Base-by-base conservation (phyloP, 2,329 filamentous ascomycete species). In the Sporothrix protearum region DNA sequence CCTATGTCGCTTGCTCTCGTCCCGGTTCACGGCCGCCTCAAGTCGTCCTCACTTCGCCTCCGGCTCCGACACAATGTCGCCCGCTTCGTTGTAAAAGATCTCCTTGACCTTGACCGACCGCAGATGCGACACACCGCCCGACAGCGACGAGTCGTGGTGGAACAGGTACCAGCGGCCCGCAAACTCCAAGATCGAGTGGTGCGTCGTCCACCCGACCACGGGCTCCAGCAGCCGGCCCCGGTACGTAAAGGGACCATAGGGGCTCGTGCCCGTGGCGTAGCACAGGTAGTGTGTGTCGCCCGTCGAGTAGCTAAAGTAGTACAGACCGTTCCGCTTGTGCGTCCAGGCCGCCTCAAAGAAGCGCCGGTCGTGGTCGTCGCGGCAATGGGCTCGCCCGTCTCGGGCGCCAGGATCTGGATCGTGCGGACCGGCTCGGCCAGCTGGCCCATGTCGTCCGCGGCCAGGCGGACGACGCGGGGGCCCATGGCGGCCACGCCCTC, bases 261-360 rank as follows among this genome's bases (percentile, higher is more conserved):
- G 91, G 71, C 80, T 88, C 5, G 87, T 82, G 0, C 89, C 86
- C 2, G 85, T 87, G 0, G 89, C 92, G 77, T 92, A 94, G 74
- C 84, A 90, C 42, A 94, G 82, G 79, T 85, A 92, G 79, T 94
- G 92, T 42, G 91, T 90, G 80, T 94, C 92, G 25, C 92, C 92
- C 1, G 91, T 94, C 74, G 90, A 92, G 82, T 93, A 93, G 71
- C 87, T 90, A 78, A 93, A 91, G 82, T 93, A 93, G 81, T 93
- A 93, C 73, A 83, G 85, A 1, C 85, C 89, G 0, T 85, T 81
- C 77, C 88, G 87, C 83, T 91, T 92, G 82, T 94, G 91, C 84
- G 93, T 83, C 92, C 91, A 94, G 1, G 91, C 88, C 0, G 91
- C 92, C 81, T 94, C 92, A 78, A 94, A 94, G 84, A 94, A 94